Base-by-base conservation (phyloP, 1,139 yeast genomes). In the Pichia sp. region DNA sequence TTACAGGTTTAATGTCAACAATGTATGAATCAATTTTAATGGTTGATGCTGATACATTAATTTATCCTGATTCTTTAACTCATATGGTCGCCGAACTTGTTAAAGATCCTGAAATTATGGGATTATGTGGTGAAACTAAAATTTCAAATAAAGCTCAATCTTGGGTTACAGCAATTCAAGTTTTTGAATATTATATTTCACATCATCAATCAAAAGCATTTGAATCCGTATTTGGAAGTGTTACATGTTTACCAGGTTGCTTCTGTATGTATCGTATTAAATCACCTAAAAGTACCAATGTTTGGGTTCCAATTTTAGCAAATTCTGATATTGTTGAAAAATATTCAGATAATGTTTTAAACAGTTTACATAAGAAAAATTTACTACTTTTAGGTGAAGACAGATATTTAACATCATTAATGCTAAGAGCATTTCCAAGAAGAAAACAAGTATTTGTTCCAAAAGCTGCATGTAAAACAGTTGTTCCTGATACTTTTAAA, bases 11-110 rank as follows among this genome's bases (percentile, higher is more conserved):
- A 35, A 84, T 90, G 77, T 82, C 96, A 0, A 92, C 84, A 46
- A 75, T 80, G 62, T 92, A 89, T 64, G 97, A 92, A 62, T 70
- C 83, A 40, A 80, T 86, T 34, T 69, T 92, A 38, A 90, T 92
- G 97, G 97, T 92, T 29, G 98, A 92, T 69, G 98, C 98, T 1
- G 98, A 92, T 68, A 90, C 97, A 0, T 82, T 81, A 61, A 90
- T 90, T 4, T 89, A 74, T 64, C 96, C 96, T 0, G 97, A 90
- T 62, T 82, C 95, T 11, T 58, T 90, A 51, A 87, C 94, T 8
- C 97, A 92, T 60, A 87, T 92, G 97, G 76, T 78, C 53, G 96
- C 95, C 1, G 87, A 86, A 59, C 82, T 92, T 90, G 94, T 89
- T 20, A 82, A 79, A 57, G 96, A 92, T 62, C 95, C 97, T 2